Evolutionary conservation across 805 yeast genomes (phyloP).

Genomic region (Saturnispora zaruensis): DNA sequence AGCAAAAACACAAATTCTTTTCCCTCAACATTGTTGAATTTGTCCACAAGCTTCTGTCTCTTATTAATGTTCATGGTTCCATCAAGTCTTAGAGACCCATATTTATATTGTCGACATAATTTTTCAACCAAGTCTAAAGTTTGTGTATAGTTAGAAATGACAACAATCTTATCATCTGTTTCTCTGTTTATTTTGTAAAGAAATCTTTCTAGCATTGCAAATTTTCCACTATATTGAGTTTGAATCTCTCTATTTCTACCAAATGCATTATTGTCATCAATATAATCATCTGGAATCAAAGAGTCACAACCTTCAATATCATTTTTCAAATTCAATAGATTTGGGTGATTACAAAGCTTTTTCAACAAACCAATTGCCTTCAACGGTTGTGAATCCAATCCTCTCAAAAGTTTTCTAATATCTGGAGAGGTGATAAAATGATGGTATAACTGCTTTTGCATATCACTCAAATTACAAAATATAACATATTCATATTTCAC

Average conservation of each 20-base stretch:
- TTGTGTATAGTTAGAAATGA: conserved; percentile 91
- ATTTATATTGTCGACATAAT: conserved; percentile 66
- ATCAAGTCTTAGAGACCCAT: conserved; percentile 76
- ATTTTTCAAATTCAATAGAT: conserved; percentile 61
- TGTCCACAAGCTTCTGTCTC: conserved; percentile 85
- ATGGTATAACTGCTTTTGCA: conserved; percentile 64
- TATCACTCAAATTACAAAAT: conserved; percentile 74
- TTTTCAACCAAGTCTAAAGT: conserved; percentile 85
- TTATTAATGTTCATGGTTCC: conserved; percentile 90
- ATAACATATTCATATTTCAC: conserved; percentile 95
- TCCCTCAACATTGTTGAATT: conserved; percentile 79
- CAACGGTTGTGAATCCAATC: conserved; percentile 71
- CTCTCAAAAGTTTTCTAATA: conserved; percentile 55
- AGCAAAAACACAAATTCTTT: conserved; percentile 80
- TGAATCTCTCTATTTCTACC: conserved; percentile 69
- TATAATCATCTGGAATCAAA: conserved; percentile 70
- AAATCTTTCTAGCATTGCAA: conserved; percentile 76
- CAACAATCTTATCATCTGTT: conserved; percentile 89
- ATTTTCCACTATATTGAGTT: conserved; percentile 80
- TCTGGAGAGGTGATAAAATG: conserved; percentile 76
- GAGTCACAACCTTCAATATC: conserved; percentile 66
- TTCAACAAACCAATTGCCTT: conserved; percentile 84
- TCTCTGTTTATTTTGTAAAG: conserved; percentile 65
- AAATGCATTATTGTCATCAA: conserved; percentile 31
- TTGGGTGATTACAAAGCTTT: conserved; percentile 93